These are phyloP conservation scores for Bocquillonia castaneifolia DNA, from an alignment of 441 rosid species.

Conservation along the genomic window DNA sequence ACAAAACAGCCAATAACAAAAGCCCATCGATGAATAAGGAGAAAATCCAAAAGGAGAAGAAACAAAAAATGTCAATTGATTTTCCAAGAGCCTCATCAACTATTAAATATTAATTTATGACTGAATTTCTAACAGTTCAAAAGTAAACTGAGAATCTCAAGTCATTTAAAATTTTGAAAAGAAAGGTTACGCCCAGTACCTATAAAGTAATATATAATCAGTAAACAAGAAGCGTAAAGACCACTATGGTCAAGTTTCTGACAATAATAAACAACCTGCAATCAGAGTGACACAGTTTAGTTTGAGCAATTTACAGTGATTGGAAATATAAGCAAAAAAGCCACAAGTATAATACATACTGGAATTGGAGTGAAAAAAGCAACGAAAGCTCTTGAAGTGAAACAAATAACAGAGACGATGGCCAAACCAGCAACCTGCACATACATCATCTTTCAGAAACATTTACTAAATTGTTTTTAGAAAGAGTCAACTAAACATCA, in stretches of 20 bases:
- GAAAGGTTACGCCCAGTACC: conserved; percentile 35
- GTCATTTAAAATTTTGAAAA: neutral
- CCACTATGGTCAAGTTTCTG: conserved; percentile 27
- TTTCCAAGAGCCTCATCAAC: neutral
- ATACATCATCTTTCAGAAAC: conserved; percentile 8
- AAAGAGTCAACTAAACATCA: neutral
- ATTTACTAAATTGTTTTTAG: neutral
- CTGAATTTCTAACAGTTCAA: neutral
- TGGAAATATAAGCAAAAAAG: conserved; percentile 14
- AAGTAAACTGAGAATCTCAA: neutral
- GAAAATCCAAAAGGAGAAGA: neutral
- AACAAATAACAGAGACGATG: conserved; percentile 50
- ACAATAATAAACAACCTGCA: conserved; percentile 58
- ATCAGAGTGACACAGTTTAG: conserved; percentile 12
- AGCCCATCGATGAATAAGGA: neutral
- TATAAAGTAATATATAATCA: conserved; percentile 50
- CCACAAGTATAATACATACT: conserved; percentile 28
- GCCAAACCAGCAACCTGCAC: conserved; percentile 68
- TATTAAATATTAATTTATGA: neutral
- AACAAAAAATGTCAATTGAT: neutral
- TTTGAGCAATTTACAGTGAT: neutral
- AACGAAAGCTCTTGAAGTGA: conserved; percentile 49
- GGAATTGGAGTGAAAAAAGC: conserved; percentile 54
- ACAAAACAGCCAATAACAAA: neutral
- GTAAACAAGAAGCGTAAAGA: conserved; percentile 36